phyloP scores from a whole-genome alignment of 208 protist species.

The Trypanosoma grayi region DNA sequence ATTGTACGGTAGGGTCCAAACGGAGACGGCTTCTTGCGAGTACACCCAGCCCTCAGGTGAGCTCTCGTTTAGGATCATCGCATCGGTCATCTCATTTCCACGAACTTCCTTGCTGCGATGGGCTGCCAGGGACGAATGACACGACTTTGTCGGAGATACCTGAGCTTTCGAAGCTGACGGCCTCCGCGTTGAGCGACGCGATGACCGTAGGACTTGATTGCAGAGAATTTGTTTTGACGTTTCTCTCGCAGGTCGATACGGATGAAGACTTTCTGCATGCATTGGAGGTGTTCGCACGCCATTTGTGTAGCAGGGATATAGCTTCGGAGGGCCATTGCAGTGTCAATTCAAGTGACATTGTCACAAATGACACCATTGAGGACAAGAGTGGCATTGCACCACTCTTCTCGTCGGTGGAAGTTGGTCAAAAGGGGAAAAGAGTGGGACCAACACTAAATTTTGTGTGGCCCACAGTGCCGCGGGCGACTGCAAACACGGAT shows the following conservation, averaged over 20 bases:
- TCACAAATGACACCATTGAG: no score
- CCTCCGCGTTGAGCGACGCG: not conserved
- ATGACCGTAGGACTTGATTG: not conserved
- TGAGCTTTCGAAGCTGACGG: not conserved
- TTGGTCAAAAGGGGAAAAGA: no score
- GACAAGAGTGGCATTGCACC: no score
- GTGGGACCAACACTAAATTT: no score
- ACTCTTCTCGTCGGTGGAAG: no score
- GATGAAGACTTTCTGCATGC: conserved; percentile 2
- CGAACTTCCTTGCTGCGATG: not conserved
- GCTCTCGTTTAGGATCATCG: not conserved
- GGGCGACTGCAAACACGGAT: no score
- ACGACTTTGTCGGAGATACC: not conserved
- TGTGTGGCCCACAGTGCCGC: no score
- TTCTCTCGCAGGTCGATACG: not conserved
- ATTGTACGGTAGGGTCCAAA: not conserved
- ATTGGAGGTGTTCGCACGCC: not conserved
- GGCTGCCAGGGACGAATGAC: no score
- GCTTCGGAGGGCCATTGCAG: no score
- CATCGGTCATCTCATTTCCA: not conserved
- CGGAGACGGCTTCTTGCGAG: not conserved
- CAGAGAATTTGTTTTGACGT: not conserved
- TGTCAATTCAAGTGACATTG: no score
- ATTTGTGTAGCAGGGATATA: not conserved
- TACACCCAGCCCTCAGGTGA: not conserved